Base-by-base conservation (phyloP, 169 alveolate genomes). In the Babesia bigemina region DNA sequence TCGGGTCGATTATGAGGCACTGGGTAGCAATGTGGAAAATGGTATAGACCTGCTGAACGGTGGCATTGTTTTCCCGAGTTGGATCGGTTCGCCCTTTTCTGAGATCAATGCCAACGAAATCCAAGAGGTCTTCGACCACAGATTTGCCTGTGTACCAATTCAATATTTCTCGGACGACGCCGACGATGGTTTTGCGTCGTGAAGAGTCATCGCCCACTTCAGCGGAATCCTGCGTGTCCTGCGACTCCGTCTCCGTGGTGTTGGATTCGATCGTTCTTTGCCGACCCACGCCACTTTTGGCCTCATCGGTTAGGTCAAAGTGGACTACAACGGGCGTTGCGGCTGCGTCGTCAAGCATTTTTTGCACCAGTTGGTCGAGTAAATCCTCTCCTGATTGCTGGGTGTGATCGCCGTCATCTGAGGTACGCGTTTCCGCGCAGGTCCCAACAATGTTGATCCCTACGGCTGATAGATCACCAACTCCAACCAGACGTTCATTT, bases 1-100 rank as follows among this genome's bases (percentile, higher is more conserved):
- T 0, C 4, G 75, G 66, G 28, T 61, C n/a, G 12, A 75, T n/a
- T 2, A 63, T 52, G 50, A 75, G 77, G 45, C 84, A 75, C 47
- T 61, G 28, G 70, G 12, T 9, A 0, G 70, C 53, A 16, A 75
- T 63, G 8, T 36, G 44, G 57, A 75, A 44, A n/a, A 75, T 17
- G 21, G 13, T 0, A 22, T 58, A 71, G 26, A 71, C 55, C 17
- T n/a, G 45, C 16, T 56, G 59, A 8, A 71, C 63, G 0, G 36
- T 17, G n/a, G 63, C 24, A 7, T 58, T n/a, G 7, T 21, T 17
- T 39, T 52, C 71, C 39, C 48, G 0, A 52, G 16, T 28, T 12
- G 14, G 36, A 42, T 71, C 81, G 42, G 29, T 26, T 1, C 16
- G n/a, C 48, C 72, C 81, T 58, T 58, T 39, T 17, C 2, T 48